phyloP scores from a whole-genome alignment of 345 rosid genomes.

The Salix exigua region DNA sequence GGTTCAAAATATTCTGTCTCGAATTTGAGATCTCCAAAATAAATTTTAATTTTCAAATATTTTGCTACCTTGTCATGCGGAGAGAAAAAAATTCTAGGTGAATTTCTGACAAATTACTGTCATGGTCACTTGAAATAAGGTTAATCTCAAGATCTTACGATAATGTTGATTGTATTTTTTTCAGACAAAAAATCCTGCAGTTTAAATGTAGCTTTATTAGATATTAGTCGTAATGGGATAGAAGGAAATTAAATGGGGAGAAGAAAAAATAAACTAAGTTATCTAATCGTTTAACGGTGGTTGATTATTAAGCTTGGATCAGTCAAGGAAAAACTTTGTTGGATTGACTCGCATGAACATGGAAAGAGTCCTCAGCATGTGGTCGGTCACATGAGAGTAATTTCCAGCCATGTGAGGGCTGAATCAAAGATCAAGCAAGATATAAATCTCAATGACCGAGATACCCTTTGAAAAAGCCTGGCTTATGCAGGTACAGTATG shows the following conservation, averaged over 20 bases:
- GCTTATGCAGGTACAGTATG: background rate
- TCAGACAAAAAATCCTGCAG: too few relatives aligned
- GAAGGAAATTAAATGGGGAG: background rate
- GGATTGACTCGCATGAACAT: constrained; percentile 25
- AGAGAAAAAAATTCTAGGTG: background rate
- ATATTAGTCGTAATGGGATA: background rate
- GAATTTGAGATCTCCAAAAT: too few relatives aligned
- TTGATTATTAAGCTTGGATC: constrained; percentile 13
- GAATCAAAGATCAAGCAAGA: constrained; percentile 18
- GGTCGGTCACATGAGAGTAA: constrained; percentile 44
- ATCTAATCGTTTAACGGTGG: background rate
- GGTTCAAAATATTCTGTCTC: rapidly evolving
- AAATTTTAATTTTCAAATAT: too few relatives aligned
- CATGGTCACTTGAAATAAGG: background rate
- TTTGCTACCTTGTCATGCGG: too few relatives aligned
- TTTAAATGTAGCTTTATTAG: background rate
- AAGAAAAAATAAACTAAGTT: background rate
- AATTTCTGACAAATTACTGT: background rate
- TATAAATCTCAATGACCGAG: constrained; percentile 7
- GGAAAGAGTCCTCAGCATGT: constrained; percentile 37
- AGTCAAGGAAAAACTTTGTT: constrained; percentile 19
- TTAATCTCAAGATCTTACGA: background rate
- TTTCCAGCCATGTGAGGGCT: constrained; percentile 45
- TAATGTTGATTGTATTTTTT: too few relatives aligned
- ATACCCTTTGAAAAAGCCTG: constrained; percentile 17